Percentiles rank a stretch among this genome's conserved stretches.
phyloP scores from a whole-genome alignment of 202 grass and related monocot genomes.

The Zoysia matrella region DNA sequence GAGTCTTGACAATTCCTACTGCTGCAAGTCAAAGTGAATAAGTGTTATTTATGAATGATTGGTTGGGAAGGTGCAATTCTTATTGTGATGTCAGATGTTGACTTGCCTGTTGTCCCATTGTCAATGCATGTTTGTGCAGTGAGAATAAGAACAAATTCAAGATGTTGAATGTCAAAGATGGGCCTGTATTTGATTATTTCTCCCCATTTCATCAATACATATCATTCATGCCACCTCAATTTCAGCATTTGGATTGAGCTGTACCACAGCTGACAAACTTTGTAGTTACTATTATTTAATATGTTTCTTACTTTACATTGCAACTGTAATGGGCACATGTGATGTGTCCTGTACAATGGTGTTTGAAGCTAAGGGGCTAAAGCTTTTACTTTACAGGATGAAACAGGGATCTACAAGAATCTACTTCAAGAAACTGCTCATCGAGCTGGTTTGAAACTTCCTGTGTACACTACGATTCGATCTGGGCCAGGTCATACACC shows the following conservation, averaged over 20 bases:
- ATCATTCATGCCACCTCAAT: constrained; percentile 42
- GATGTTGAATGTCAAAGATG: constrained; percentile 39
- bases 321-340: constrained; percentile 19
- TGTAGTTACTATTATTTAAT: background rate
- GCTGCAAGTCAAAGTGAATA: constrained; percentile 47
- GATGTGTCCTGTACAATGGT: constrained; percentile 17
- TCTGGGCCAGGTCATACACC: constrained; percentile 77
- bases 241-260: constrained; percentile 6
- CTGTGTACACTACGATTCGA: constrained; percentile 68
- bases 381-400: constrained; percentile 58
- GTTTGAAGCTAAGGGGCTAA: constrained; percentile 31
- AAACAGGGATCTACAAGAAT: constrained; percentile 90
- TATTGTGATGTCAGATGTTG: constrained; percentile 49
- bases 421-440: constrained; percentile 86
- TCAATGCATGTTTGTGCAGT: constrained; percentile 33
- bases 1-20: constrained; percentile 44
- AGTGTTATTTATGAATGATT: constrained; percentile 45
- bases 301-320: background rate
- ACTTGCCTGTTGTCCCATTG: constrained; percentile 40
- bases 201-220: constrained; percentile 17
- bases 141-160: constrained; percentile 26
- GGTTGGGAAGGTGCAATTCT: constrained; percentile 47
- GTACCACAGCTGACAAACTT: no score
- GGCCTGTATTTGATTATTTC: constrained; percentile 7
- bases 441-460: constrained; percentile 75